phyloP scores from a whole-genome alignment of 306 rosid genomes.

The Albizia julibrissin region DNA sequence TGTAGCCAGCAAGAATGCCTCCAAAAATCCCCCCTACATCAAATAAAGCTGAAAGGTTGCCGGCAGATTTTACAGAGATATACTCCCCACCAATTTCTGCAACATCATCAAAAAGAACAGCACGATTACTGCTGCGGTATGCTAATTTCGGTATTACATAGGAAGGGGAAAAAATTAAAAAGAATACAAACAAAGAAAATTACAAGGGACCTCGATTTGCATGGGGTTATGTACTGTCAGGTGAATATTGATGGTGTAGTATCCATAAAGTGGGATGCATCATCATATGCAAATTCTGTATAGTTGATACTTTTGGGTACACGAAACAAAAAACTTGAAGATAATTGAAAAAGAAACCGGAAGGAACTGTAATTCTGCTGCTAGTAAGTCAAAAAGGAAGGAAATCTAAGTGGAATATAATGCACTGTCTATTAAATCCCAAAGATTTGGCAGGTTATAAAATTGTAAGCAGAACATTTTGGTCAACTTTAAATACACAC shows the following conservation, averaged over 20 bases:
- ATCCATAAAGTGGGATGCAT: not conserved
- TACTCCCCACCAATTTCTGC: conserved; percentile 80
- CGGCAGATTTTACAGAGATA: conserved; percentile 74
- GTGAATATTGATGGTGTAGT: not conserved
- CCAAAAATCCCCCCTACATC: conserved; percentile 87
- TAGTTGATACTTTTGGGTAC: not conserved
- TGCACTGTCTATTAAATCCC: not conserved
- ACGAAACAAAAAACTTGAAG: not conserved
- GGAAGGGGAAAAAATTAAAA: not conserved
- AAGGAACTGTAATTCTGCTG: not conserved
- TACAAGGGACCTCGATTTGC: not conserved
- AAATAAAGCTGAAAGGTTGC: conserved; percentile 80
- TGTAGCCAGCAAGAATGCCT: conserved; percentile 81
- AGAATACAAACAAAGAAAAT: not conserved
- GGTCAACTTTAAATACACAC: not conserved
- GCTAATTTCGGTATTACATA: not conserved
- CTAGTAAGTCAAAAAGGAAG: not conserved
- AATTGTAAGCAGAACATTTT: not conserved
- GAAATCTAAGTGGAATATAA: not conserved
- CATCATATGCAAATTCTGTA: not conserved
- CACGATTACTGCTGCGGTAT: not conserved
- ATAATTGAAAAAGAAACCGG: not conserved
- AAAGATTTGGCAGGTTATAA: not conserved
- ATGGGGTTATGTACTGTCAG: not conserved
- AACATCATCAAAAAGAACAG: conserved; percentile 26